phyloP scores from a whole-genome alignment of 1,284 basidiomycete species.

The Rhodotorula mucilaginosa region DNA sequence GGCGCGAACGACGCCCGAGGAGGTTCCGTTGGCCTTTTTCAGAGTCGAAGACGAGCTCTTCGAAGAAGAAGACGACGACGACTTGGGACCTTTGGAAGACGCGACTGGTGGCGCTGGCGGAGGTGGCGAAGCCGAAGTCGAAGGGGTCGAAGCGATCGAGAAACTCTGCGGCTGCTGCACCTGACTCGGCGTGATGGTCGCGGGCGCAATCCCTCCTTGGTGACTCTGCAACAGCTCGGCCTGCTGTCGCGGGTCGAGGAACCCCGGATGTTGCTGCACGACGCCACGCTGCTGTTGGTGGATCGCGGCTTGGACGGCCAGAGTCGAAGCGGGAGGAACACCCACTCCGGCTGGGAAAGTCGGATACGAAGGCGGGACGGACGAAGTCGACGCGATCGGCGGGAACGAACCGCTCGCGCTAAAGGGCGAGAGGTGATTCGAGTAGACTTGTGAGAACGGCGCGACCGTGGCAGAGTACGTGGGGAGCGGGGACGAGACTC shows the following conservation, averaged over 20 bases:
- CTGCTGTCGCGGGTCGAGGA: not conserved
- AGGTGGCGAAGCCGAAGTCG: constrained; percentile 1
- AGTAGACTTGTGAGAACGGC: constrained; percentile 7
- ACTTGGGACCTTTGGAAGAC: not conserved
- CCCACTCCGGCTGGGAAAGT: not conserved
- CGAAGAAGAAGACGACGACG: not conserved
- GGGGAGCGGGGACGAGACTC: not conserved
- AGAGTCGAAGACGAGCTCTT: not conserved
- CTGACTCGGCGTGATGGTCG: constrained; percentile 12
- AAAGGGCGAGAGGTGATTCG: not conserved
- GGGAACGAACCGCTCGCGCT: not conserved
- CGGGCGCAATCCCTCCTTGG: not conserved
- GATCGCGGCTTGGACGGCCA: not conserved
- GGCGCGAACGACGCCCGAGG: not conserved
- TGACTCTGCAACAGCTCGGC: not conserved
- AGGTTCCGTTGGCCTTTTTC: not conserved
- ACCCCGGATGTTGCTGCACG: constrained; percentile 3
- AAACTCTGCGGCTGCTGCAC: not conserved
- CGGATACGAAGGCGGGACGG: not conserved
- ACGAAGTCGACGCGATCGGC: not conserved
- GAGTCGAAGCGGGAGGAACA: not conserved
- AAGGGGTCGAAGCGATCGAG: not conserved
- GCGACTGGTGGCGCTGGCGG: not conserved
- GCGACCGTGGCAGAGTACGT: not conserved
- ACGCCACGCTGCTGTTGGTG: constrained; percentile 2